Conservation (phyloP, 257 asterid species). For the Nicotiana knightiana region DNA sequence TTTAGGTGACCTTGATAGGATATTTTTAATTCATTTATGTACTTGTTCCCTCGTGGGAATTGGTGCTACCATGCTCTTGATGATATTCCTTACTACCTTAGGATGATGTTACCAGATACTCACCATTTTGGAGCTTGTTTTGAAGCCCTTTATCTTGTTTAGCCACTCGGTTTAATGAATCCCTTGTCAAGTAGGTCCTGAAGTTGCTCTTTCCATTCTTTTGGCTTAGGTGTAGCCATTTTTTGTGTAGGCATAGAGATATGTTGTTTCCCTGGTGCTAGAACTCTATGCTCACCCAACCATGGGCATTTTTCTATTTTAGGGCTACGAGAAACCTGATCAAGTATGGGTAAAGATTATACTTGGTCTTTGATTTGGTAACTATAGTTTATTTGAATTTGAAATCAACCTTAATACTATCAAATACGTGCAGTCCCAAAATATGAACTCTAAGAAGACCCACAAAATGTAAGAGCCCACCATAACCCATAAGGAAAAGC, state of each 20-base stretch:
- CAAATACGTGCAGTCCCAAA: background rate
- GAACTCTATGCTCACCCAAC: background rate
- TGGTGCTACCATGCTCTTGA: background rate
- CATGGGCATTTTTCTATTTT: background rate
- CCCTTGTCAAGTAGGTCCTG: background rate
- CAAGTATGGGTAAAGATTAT: background rate
- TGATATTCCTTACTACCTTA: background rate
- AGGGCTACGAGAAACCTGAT: background rate
- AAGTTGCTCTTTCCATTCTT: background rate
- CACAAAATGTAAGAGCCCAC: background rate
- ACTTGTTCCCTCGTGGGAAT: too few species aligned
- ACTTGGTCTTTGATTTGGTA: background rate
- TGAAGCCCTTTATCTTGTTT: background rate
- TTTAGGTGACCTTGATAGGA: too few species aligned
- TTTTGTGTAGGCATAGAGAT: background rate
- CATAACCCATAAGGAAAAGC: background rate
- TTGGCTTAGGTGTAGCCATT: background rate
- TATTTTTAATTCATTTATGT: too few species aligned
- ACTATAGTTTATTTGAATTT: background rate
- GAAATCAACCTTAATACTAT: background rate
- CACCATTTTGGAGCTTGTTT: background rate
- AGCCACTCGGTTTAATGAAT: background rate
- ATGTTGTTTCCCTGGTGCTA: background rate
- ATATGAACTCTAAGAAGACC: background rate
- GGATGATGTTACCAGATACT: background rate